phyloP scores from a whole-genome alignment of 2,329 filamentous ascomycete species.

The Penicillium sumatraense region DNA sequence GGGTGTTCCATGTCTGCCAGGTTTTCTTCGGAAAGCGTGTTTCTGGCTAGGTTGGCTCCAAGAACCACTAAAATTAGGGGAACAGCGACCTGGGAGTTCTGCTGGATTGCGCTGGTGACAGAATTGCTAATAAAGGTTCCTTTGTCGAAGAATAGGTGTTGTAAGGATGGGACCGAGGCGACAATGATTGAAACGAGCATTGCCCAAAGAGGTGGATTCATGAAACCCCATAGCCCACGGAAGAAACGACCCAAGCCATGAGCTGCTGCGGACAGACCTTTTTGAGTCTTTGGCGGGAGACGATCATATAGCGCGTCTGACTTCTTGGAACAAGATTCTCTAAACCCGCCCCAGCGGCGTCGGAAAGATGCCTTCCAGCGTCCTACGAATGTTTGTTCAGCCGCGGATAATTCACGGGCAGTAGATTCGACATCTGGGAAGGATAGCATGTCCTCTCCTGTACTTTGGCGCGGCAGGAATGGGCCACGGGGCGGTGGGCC shows the following conservation, averaged over 20 bases:
- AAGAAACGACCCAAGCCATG: constrained; percentile 57
- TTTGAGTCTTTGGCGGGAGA: constrained; percentile 60
- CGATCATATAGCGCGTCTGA: constrained; percentile 46
- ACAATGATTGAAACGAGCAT: constrained; percentile 92
- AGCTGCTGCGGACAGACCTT: constrained; percentile 49
- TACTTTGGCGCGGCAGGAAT: constrained; percentile 44
- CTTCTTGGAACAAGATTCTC: constrained; percentile 25
- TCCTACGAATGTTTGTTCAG: constrained; percentile 34
- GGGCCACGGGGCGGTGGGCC: constrained; percentile 38
- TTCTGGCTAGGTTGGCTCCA: constrained; percentile 90
- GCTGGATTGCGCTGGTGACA: constrained; percentile 82
- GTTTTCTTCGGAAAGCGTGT: constrained; percentile 75
- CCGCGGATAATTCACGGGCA: constrained; percentile 26
- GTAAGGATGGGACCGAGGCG: constrained; percentile 81
- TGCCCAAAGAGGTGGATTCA: constrained; percentile 98
- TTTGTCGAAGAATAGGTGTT: constrained; percentile 83
- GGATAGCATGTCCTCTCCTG: constrained; percentile 62
- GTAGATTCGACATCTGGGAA: constrained; percentile 53
- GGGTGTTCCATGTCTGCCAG: constrained; percentile 71
- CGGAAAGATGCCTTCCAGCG: constrained; percentile 30
- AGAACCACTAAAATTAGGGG: constrained; percentile 94
- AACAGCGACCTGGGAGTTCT: constrained; percentile 88
- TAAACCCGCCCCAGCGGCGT: constrained; percentile 23
- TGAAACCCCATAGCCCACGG: constrained; percentile 82
- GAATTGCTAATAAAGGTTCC: constrained; percentile 93